Base-by-base conservation (phyloP, 345 rosid species). In the Linum lewisii region DNA sequence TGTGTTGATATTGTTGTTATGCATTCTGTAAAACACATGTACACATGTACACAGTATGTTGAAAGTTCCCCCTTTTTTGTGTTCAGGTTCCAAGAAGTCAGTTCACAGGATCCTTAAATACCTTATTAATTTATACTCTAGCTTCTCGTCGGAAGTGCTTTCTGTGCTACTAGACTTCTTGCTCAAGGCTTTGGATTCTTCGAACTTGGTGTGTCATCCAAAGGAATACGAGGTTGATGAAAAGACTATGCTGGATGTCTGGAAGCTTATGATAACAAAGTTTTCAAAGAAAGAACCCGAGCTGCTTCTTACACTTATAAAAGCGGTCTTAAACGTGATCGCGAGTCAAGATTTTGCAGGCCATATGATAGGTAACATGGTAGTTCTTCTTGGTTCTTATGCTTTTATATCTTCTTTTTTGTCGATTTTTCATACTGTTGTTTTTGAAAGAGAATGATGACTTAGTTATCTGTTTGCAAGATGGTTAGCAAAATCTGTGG, bases 281-380 rank as follows among this genome's bases (percentile, higher is more conserved):
- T 75, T 93, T 54, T 77, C 90, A 21, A 74, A 68, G 42, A 82
- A 80, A 78, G 91, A 84, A 75, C 97, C 94, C 13, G 85, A 93
- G 73, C 63, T 87, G 60, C 78, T 89, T 64, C 71, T 80, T 59
- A 71, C 68, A 66, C 87, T 87, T 72, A 85, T 87, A 22, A 77
- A 83, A 68, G 78, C 77, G 68, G 77, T 78, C 55, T 75, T 89
- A 58, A 76, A 83, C 64, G 72, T 66, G 77, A 78, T 87, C 29
- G 82, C 69, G 68, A 63, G 65, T 44, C 70, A 66, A 44, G 86
- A 80, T 70, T 71, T 58, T 59, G 69, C 58, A 66, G 79, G 70
- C 62, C 70, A 36, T 69, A 81, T 68, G 67, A 68, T 57, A 0
- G 92, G 98, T 91, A 81, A 66, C 21, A 42, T 56, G 20, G 38